Conservation (phyloP, 306 rosid genomes). For the Carpinus viminea region DNA sequence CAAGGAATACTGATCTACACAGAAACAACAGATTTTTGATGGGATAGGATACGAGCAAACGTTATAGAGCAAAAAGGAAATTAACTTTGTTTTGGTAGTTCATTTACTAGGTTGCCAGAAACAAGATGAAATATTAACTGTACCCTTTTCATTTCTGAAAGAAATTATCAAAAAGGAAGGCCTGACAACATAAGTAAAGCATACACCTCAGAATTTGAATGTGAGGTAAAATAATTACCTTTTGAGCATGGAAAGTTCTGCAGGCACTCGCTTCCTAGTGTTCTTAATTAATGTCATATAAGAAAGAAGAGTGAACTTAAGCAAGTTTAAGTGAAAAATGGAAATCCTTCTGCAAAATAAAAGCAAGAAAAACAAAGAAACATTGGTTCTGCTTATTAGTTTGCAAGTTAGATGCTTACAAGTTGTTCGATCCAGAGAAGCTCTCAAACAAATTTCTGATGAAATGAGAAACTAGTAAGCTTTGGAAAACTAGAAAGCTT, state of each 20-base stretch:
- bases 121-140: not conserved
- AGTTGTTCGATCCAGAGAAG: constrained; percentile 3
- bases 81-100: no score
- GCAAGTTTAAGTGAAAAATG: not conserved
- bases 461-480: not conserved
- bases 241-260: constrained; percentile 7
- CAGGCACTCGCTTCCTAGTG: not conserved
- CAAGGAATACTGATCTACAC: constrained; percentile 18
- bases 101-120: no score
- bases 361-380: no score
- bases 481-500: not conserved
- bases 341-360: no score
- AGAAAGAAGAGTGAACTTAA: not conserved
- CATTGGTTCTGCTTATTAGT: not conserved
- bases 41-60: not conserved
- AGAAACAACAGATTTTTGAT: not conserved
- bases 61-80: not conserved
- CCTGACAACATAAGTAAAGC: not conserved
- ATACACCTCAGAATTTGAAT: not conserved
- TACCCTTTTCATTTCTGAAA: not conserved
- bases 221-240: constrained; percentile 16
- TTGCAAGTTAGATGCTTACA: constrained; percentile 14
- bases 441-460: constrained; percentile 29
- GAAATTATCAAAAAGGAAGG: not conserved
- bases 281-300: not conserved